A percentile compares a stretch with the other conserved stretches of the same genome.
These are phyloP conservation scores for Discostella stelligera DNA, from an alignment of 352 stramenopile genomes.

Conservation along the genomic window DNA sequence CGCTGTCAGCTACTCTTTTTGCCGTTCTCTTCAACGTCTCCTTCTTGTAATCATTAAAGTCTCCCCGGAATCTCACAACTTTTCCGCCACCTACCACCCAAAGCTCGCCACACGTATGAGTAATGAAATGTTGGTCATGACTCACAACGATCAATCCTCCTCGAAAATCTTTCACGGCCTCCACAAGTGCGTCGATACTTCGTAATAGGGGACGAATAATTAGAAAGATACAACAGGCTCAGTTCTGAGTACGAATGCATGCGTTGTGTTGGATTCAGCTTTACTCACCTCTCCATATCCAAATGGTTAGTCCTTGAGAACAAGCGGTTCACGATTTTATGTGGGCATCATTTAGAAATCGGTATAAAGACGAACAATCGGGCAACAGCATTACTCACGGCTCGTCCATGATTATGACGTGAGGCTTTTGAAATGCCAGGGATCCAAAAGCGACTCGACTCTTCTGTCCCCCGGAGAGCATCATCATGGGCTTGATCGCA, in stretches of 20 bases:
- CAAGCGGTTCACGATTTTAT: background rate
- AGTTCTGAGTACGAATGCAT: background rate
- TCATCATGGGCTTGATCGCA: slow-evolving; percentile 93
- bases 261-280: background rate
- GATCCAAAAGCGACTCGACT: slow-evolving; percentile 89
- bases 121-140: slow-evolving; percentile 98
- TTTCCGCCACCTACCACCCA: slow-evolving; percentile 84
- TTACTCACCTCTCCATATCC: slow-evolving; percentile 76
- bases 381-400: slow-evolving; percentile 5
- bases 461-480: slow-evolving; percentile 95
- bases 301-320: slow-evolving; percentile 75
- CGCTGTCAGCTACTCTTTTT: slow-evolving; percentile 76
- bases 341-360: background rate
- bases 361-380: background rate
- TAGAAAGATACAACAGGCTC: background rate
- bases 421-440: slow-evolving; percentile 92
- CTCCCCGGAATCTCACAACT: slow-evolving; percentile 64
- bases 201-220: background rate
- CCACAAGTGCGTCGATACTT: slow-evolving; percentile 84
- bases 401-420: slow-evolving; percentile 91
- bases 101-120: slow-evolving; percentile 91
- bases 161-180: slow-evolving; percentile 88
- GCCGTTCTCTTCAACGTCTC: slow-evolving; percentile 70
- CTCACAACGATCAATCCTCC: slow-evolving; percentile 94
- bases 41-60: slow-evolving; percentile 81